These are phyloP conservation scores for Nemania sp. DNA, from an alignment of 2,329 filamentous ascomycete genomes.

Conservation along the genomic window DNA sequence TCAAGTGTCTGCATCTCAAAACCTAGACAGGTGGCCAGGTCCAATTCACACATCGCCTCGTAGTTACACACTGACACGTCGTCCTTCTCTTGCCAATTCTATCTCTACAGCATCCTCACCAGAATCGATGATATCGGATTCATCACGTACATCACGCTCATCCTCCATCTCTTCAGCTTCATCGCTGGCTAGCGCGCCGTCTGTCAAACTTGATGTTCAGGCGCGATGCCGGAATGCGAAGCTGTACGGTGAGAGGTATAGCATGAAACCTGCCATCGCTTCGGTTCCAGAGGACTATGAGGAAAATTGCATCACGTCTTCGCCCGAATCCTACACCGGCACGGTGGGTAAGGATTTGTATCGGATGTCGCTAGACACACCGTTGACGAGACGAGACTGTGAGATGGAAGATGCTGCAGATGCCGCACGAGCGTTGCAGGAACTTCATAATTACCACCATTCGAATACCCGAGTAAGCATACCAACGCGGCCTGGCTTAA, in stretches of 20 bases:
- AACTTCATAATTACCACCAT: conserved; percentile 67
- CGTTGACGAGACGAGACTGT: conserved; percentile 59
- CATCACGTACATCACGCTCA: conserved; percentile 70
- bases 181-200: conserved; percentile 70
- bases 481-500: conserved; percentile 58
- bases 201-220: conserved; percentile 68
- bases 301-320: conserved; percentile 63
- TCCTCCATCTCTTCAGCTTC: conserved; percentile 74
- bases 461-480: conserved; percentile 50
- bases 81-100: conserved; percentile 73
- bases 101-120: conserved; percentile 73
- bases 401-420: conserved; percentile 65
- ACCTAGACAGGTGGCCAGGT: conserved; percentile 65
- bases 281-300: conserved; percentile 69
- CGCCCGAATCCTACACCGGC: conserved; percentile 68
- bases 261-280: conserved; percentile 64
- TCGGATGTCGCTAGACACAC: conserved; percentile 62
- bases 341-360: conserved; percentile 64
- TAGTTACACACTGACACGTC: conserved; percentile 63
- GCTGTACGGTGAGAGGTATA: conserved; percentile 67
- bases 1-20: conserved; percentile 60
- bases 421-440: conserved; percentile 69
- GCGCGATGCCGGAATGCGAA: conserved; percentile 74
- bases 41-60: conserved; percentile 65
- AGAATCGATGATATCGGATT: conserved; percentile 75